Percentiles rank a stretch among this genome's conserved stretches.
phyloP scores from a whole-genome alignment of 2,329 filamentous ascomycete genomes.

The Colletotrichum incanum region DNA sequence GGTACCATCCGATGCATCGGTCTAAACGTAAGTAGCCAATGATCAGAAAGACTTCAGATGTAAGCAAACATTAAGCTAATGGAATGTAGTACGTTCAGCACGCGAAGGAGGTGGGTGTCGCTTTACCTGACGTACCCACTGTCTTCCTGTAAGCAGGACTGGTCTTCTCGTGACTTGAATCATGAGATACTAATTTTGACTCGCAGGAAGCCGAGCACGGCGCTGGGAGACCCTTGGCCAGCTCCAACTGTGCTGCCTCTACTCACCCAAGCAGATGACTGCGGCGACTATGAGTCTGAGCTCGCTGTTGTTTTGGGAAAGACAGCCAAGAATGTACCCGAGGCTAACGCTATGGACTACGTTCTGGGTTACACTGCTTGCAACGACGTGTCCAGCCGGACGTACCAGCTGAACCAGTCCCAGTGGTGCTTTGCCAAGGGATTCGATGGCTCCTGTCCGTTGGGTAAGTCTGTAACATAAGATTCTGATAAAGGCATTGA shows the following conservation, averaged over 20 bases:
- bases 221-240: constrained; percentile 69
- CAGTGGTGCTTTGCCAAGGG: constrained; percentile 74
- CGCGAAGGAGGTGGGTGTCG: constrained; percentile 65
- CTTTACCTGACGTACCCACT: constrained; percentile 68
- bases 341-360: constrained; percentile 70
- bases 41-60: constrained; percentile 32
- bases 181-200: neutral
- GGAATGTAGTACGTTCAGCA: constrained; percentile 53
- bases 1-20: constrained; percentile 66
- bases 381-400: constrained; percentile 75
- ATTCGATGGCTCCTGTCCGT: constrained; percentile 69
- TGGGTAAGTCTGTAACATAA: constrained; percentile 47
- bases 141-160: constrained; percentile 62
- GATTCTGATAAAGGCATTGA: neutral
- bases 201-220: constrained; percentile 65
- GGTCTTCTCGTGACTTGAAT: too few relatives aligned
- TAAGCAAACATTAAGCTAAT: neutral
- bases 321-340: constrained; percentile 67
- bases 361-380: constrained; percentile 75
- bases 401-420: constrained; percentile 67
- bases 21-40: constrained; percentile 61
- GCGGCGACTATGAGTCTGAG: constrained; percentile 73
- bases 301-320: constrained; percentile 70
- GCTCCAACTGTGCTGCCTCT: constrained; percentile 68
- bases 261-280: constrained; percentile 62